These are phyloP conservation scores for Elsinoe fawcettii DNA, from an alignment of 2,329 filamentous ascomycete genomes.

Conservation along the genomic window DNA sequence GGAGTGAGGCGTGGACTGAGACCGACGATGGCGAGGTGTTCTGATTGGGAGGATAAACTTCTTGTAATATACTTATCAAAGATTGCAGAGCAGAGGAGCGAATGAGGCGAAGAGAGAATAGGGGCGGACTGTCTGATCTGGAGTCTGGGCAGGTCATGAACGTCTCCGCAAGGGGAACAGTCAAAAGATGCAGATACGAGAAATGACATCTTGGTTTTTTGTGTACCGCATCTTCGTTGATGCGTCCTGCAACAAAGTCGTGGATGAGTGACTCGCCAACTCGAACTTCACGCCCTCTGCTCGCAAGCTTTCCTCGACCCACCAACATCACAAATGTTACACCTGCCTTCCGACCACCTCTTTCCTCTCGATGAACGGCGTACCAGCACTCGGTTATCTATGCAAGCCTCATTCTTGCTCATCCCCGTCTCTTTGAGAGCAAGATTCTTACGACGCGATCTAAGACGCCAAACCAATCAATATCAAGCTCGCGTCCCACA, in stretches of 20 bases:
- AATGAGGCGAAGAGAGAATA: neutral
- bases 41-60: slow-evolving; percentile 20
- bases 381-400: too few relatives aligned
- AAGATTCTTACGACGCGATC: too few relatives aligned
- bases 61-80: slow-evolving; percentile 16
- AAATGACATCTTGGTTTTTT: slow-evolving; percentile 11
- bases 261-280: neutral
- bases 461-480: too few relatives aligned
- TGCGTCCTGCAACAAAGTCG: neutral
- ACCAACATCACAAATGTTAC: too few relatives aligned
- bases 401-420: too few relatives aligned
- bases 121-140: neutral
- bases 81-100: neutral
- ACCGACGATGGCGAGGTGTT: slow-evolving; percentile 32
- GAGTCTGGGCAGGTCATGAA: slow-evolving; percentile 5
- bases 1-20: slow-evolving; percentile 33
- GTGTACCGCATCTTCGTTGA: neutral
- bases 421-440: too few relatives aligned
- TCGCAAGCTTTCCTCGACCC: too few relatives aligned
- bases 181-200: slow-evolving; percentile 12
- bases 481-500: neutral
- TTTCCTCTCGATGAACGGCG: too few relatives aligned
- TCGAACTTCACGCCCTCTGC: too few relatives aligned
- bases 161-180: neutral
- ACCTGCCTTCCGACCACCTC: too few relatives aligned